Base-by-base conservation (phyloP, 371 early-diverging fungal genomes). In the Umbelopsis sp. region DNA sequence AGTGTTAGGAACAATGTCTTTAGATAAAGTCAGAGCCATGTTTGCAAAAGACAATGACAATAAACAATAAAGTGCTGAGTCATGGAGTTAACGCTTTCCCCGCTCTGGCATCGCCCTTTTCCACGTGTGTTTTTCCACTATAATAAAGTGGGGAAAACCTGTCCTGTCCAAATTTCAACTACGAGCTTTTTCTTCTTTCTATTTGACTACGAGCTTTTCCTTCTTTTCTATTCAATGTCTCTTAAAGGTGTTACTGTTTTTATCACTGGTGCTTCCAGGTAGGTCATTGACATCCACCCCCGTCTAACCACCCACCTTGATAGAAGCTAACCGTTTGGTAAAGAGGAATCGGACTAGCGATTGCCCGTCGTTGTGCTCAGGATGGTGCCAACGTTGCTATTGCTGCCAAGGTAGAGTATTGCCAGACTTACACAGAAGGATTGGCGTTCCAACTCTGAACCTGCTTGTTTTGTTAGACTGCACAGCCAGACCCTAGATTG, bases 231-330 rank as follows among this genome's bases (percentile, higher is more conserved):
- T 8, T 18, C 24, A 80, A 29, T 77, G 75, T 70, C 74, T 24
- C 79, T 85, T 18, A 64, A 72, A 71, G 89, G 87, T 46, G 91
- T 89, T 74, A 91, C 86, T 5, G 73, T 92, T 14, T 91, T 93
- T 69, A 89, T 93, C 63, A 87, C 88, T 9, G 93, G 93, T 64
- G 89, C 85, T 22, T 89, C 87, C 44, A 76, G 87, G 71, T 75
- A 71, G 48, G 32, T 48, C 12, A 48, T 46, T 41, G n/a, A 45
- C 4, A 14, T 41, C 16, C 35, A 22, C 38, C 18, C 9, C n/a
- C 5, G 12, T 2, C 18, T n/a, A 46, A 6, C 6, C 12, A 18
- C 48, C 1, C 1, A 1, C 48, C 62, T 22, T 14, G 6, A 12
- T n/a, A 7, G 14, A 16, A 16, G 6, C 48, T 7, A n/a, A 16